Evolutionary conservation across 257 asterid species (phyloP), one percentile per base, ranked within the genome.

Genomic region (Gardenia jasminoides): DNA sequence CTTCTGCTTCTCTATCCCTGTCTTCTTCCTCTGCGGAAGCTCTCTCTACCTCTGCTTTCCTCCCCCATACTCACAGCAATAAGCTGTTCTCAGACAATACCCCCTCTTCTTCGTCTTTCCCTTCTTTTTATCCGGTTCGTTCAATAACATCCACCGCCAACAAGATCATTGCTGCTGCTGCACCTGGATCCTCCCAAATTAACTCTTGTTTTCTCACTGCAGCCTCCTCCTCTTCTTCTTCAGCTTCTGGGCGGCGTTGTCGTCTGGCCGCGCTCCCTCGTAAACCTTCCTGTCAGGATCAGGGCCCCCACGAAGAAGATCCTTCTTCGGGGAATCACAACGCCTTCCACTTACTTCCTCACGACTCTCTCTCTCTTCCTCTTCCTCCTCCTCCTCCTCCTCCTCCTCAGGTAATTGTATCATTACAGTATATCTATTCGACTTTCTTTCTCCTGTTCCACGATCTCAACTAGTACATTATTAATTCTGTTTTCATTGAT

Each of bases 1-100:
- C 4, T 13, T 71, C 78, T 85, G 78, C 86, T 70, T 83, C 88
- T 31, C 80, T 78, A 48, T 61, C 77, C 73, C 76, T 71, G 15
- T 80, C 85, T 10, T 80, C 87, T 50, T 76, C 88, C 72, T 66
- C 90, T 74, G 85, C 88, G 92, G 97, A 93, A 77, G 90, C 95
- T 59, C 84, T 89, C 54, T 80, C 94, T 11, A 67, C 86, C 80
- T 82, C 91, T 59, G 75, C 80, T 72, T 80, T 84, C 47, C 54
- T 83, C 62, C 84, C 90, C 75, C 20, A 54, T 50, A 58, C 24
- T 15, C 62, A 12, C n/a, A 75, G 13, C 2, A 64, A 64, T 30
- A 11, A 10, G 4, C 7, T 19, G 74, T 84, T 86, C 31, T 28
- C 90, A 2, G 89, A 84, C 12, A 67, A 87, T 1, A 30, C 76